These are phyloP conservation scores for Leishmania aethiopica DNA, from an alignment of 208 protist species.

Conservation along the genomic window DNA sequence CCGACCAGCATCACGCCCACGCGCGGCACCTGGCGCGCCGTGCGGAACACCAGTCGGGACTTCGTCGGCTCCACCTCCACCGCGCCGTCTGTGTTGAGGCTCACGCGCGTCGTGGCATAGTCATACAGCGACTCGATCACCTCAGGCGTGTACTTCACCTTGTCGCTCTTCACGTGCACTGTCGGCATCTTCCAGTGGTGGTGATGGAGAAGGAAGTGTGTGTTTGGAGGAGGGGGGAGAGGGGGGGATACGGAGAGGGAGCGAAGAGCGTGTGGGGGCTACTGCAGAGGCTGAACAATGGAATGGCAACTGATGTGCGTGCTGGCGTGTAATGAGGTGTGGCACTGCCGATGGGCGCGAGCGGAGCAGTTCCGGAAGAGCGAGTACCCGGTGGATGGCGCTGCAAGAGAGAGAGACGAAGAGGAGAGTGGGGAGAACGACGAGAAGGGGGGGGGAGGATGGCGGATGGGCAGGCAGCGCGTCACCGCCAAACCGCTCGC, in stretches of 20 bases:
- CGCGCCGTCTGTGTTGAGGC: slow-evolving; percentile 32
- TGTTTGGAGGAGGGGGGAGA: background rate
- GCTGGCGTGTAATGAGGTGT: background rate
- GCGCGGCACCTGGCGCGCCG: slow-evolving; percentile 82
- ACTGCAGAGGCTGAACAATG: background rate
- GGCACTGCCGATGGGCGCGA: background rate
- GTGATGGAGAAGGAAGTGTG: background rate
- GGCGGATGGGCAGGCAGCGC: background rate
- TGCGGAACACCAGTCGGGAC: slow-evolving; percentile 86
- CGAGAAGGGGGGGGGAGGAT: background rate
- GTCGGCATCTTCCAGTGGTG: slow-evolving; percentile 34
- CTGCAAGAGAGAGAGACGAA: background rate
- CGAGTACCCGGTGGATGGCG: background rate
- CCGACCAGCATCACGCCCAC: slow-evolving; percentile 97
- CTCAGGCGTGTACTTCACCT: slow-evolving; percentile 79
- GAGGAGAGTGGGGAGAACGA: background rate
- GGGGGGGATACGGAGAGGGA: background rate
- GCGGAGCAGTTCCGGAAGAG: background rate
- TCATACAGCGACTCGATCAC: slow-evolving; percentile 82
- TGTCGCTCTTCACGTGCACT: slow-evolving; percentile 52
- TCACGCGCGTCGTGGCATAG: slow-evolving; percentile 85
- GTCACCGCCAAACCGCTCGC: background rate
- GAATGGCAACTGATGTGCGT: background rate
- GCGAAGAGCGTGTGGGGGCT: background rate
- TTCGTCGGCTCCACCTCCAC: slow-evolving; percentile 76